These are phyloP conservation scores for Hygrophorus russula DNA, from an alignment of 768 basidiomycete species.

Conservation along the genomic window DNA sequence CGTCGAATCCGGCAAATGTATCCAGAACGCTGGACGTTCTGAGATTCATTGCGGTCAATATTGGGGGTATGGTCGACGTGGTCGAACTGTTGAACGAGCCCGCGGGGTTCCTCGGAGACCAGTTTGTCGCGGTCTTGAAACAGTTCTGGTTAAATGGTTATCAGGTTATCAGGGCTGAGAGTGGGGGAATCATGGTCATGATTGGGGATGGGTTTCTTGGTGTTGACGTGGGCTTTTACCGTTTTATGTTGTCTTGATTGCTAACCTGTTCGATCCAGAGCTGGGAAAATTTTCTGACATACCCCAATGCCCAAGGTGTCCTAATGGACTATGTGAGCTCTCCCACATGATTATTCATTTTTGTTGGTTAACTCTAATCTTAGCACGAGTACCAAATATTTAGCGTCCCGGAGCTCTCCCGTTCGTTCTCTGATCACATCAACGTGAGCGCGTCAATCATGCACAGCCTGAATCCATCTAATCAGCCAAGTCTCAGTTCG, in stretches of 20 bases:
- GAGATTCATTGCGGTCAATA: slow-evolving; percentile 37
- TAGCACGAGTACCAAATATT: slow-evolving; percentile 73
- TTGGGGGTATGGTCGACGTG: slow-evolving; percentile 48
- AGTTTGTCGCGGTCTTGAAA: slow-evolving; percentile 32
- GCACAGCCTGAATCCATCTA: background rate
- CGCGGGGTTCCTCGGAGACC: slow-evolving; percentile 36
- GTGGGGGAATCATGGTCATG: slow-evolving; percentile 44
- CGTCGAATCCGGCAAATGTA: slow-evolving; percentile 34
- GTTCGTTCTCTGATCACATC: slow-evolving; percentile 47
- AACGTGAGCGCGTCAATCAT: slow-evolving; percentile 21
- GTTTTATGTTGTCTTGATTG: background rate
- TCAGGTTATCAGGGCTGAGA: slow-evolving; percentile 39
- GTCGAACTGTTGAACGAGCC: slow-evolving; percentile 66
- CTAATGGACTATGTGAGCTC: slow-evolving; percentile 55
- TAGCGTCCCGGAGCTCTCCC: slow-evolving; percentile 40
- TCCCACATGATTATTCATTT: background rate
- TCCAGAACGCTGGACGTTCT: slow-evolving; percentile 48
- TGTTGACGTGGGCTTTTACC: slow-evolving; percentile 4
- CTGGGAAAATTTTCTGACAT: slow-evolving; percentile 50
- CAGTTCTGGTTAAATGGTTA: slow-evolving; percentile 56
- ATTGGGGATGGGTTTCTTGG: slow-evolving; percentile 62
- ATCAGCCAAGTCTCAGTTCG: slow-evolving; percentile 22
- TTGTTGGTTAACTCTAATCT: background rate
- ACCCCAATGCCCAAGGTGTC: slow-evolving; percentile 40
- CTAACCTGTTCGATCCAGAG: slow-evolving; percentile 20